Evolutionary conservation across 2,329 filamentous ascomycete genomes (phyloP), one percentile per base, ranked within the genome.

Genomic region (Xylariaceae sp.): DNA sequence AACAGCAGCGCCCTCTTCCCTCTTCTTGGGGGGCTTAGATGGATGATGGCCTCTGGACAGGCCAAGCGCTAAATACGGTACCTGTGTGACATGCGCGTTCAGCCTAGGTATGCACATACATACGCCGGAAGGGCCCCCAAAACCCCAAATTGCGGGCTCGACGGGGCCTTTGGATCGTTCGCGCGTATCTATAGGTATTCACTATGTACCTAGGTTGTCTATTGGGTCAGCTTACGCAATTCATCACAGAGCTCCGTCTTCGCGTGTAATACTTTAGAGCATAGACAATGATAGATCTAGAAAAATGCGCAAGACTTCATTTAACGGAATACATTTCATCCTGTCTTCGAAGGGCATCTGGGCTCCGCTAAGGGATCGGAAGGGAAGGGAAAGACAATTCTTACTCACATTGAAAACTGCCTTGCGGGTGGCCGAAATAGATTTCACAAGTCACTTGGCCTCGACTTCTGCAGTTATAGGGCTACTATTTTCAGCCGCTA

Each of bases 401-500:
- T 29, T 29, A 29, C 26, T 29, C 26, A 29, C 10, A 5, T 29
- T 29, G 10, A 10, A 29, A 5, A 37, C 32, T 37, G 32, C 32
- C 32, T 10, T 14, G 32, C 32, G 14, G 9, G 6, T 37, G 14
- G 6, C 14, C 32, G 6, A 37, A 37, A 37, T 37, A 37, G 32
- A 37, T 37, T 10, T 16, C 14, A 37, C 9, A 9, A 4, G 23
- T 26, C 4, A 26, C 23, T n/a, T 26, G 23, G 23, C 32, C 14
- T 37, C 32, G 7, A 7, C 14, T 37, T 37, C 32, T 37, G 32
- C 32, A 37, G 14, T 10, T 7, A 12, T 10, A 37, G 14, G 32
- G 32, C 18, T 50, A 51, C 48, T 58, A 54, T 55, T 59, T 55
- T 46, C 21, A 54, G 48, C 43, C 44, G 48, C 52, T 55, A 52